These are phyloP conservation scores for Arthrinium puccinioides DNA, from an alignment of 2,329 filamentous ascomycete genomes.

Conservation along the genomic window DNA sequence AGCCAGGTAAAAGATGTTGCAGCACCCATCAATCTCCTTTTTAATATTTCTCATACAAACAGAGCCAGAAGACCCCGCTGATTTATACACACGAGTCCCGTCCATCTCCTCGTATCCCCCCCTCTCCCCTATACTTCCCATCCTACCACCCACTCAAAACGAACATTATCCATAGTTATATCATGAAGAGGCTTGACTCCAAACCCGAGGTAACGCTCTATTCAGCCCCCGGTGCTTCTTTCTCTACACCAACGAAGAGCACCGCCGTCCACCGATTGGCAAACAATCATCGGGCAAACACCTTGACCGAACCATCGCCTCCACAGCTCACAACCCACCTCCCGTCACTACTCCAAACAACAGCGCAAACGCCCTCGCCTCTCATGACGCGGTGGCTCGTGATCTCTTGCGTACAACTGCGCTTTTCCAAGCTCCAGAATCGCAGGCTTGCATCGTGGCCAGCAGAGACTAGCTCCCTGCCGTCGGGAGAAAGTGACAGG, in stretches of 20 bases:
- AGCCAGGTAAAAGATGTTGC: too few relatives aligned
- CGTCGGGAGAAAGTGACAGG: constrained; percentile 85
- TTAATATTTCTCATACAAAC: constrained; percentile 2
- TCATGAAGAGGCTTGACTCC: constrained; percentile 1
- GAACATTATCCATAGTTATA: constrained; percentile 1
- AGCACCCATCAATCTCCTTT: not conserved
- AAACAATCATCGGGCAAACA: constrained; percentile 62
- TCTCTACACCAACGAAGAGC: not conserved
- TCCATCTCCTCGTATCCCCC: not conserved
- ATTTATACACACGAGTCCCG: constrained; percentile 1
- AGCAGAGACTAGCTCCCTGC: constrained; percentile 87
- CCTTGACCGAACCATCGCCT: constrained; percentile 93
- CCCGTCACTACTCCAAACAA: constrained; percentile 93
- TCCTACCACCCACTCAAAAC: not conserved
- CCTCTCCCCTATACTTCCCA: not conserved
- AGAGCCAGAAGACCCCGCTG: not conserved
- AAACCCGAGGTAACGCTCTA: not conserved
- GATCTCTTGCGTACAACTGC: constrained; percentile 91
- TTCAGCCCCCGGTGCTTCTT: not conserved
- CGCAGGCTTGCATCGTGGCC: constrained; percentile 92
- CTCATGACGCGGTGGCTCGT: constrained; percentile 90
- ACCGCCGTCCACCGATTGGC: too few relatives aligned
- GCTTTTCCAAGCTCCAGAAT: constrained; percentile 96
- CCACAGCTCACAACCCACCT: constrained; percentile 91
- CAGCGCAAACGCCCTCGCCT: constrained; percentile 88